A percentile compares a stretch with the other conserved stretches of the same genome.
These are phyloP conservation scores for Anaeramoeba flamelloides DNA, from an alignment of 78 protist genomes.

Conservation along the genomic window DNA sequence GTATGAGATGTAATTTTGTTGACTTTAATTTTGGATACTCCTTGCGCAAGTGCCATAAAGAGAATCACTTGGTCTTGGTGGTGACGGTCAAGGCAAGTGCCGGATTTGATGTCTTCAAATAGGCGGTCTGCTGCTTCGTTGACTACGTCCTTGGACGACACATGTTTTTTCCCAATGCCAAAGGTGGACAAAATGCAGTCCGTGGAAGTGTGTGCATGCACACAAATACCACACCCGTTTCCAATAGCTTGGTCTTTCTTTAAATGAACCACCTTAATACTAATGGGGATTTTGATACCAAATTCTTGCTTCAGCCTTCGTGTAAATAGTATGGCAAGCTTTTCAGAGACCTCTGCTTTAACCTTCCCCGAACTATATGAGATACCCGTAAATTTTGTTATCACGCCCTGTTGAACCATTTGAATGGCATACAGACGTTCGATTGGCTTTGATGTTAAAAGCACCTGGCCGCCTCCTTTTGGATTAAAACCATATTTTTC, in stretches of 20 bases:
- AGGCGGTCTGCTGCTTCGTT: slow-evolving; percentile 22
- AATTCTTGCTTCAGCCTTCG: not conserved
- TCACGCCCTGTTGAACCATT: not conserved
- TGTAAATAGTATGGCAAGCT: too few species aligned
- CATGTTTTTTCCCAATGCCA: slow-evolving; percentile 22
- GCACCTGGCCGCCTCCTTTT: not conserved
- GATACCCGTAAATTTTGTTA: not conserved
- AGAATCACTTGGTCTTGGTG: slow-evolving; percentile 52
- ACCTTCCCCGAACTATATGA: not conserved
- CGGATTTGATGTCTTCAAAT: slow-evolving; percentile 24
- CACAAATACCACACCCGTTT: slow-evolving; percentile 8
- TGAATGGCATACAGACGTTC: not conserved
- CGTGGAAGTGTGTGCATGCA: slow-evolving; percentile 20
- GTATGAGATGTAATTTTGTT: slow-evolving; percentile 45
- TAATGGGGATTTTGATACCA: not conserved
- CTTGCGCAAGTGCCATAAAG: slow-evolving; percentile 58
- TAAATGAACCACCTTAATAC: not conserved
- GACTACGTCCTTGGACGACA: slow-evolving; percentile 28
- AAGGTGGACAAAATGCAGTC: slow-evolving; percentile 37
- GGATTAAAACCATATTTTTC: not conserved
- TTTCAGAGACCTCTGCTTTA: not conserved
- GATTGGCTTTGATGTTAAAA: not conserved
- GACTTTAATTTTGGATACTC: slow-evolving; percentile 28
- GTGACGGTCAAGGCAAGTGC: slow-evolving; percentile 54
- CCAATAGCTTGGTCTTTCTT: slow-evolving; percentile 1